Base-by-base conservation (phyloP, 2,329 filamentous ascomycete genomes). In the Penicillium glabrum region DNA sequence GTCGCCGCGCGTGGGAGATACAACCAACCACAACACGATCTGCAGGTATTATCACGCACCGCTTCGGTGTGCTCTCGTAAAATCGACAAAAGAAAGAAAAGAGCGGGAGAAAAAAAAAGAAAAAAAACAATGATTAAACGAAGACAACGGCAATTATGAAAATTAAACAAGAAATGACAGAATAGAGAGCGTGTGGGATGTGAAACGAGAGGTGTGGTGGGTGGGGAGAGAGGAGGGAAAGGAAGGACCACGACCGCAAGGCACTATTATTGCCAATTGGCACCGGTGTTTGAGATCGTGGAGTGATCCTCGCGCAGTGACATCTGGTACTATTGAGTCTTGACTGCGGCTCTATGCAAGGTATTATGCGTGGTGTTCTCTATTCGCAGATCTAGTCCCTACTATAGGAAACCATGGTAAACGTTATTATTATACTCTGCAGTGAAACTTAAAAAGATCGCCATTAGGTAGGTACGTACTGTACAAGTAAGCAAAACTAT, bases 181-280 rank as follows among this genome's bases (percentile, higher is more conserved):
- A 59, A 56, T 23, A 46, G 49, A 47, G 61, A 65, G 61, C 56
- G 57, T 63, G 60, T 64, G 62, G 61, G 54, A 58, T 60, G 59
- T 60, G 61, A 33, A 56, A 50, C 61, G 61, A 56, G 56, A 61
- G 60, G 63, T 61, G 59, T 66, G 46, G 58, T 56, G 49, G 58
- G 59, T 59, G 61, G 70, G 69, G 63, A 69, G 69, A 69, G 68
- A 67, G 29, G 51, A 67, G 64, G 67, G 57, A 65, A 58, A 44
- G 33, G 37, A 52, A 58, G 58, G 51, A 54, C 26, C 35, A 58
- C 58, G 48, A 54, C 37, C 45, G 52, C 24, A 53, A 53, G 51
- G 51, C 26, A 33, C 43, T 51, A 43, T 49, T 60, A 60, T 59
- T 62, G 57, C 60, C 62, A 58, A 61, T 49, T 57, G 58, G 52